These are phyloP conservation scores for Termitomyces sp. DNA, from an alignment of 768 basidiomycete species.

Conservation along the genomic window DNA sequence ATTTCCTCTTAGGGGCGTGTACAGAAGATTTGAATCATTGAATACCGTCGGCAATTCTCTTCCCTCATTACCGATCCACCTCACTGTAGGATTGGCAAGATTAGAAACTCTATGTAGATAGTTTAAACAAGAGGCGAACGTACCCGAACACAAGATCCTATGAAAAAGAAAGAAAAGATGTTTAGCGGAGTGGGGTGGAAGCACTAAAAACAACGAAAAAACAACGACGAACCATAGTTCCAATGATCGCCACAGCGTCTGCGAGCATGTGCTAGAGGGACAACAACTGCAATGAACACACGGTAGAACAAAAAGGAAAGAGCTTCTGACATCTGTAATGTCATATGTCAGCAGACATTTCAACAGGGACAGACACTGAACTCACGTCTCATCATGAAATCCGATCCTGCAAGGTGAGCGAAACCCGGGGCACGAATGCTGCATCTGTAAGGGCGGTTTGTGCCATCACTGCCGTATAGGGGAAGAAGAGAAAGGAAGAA, in stretches of 20 bases:
- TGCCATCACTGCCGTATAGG: conserved; percentile 63
- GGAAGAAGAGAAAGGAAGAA: neutral
- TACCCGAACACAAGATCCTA: conserved; percentile 93
- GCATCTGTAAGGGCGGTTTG: conserved; percentile 95
- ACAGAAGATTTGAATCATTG: neutral
- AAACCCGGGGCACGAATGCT: conserved; percentile 97
- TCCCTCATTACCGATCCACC: conserved; percentile 18
- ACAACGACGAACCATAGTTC: conserved; percentile 78
- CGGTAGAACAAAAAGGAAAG: conserved; percentile 6
- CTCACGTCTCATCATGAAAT: conserved; percentile 97
- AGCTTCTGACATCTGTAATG: conserved; percentile 39
- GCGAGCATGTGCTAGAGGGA: conserved; percentile 75
- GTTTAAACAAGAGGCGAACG: conserved; percentile 28
- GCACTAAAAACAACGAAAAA: conserved; percentile 1
- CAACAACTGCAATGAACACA: conserved; percentile 12
- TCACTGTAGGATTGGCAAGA: conserved; percentile 11
- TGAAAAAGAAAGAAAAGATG: conserved; percentile 1
- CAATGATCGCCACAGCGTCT: conserved; percentile 95
- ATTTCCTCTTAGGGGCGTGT: neutral
- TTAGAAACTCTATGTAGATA: neutral
- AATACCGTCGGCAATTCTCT: neutral
- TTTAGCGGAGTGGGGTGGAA: conserved; percentile 8
- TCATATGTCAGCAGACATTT: conserved; percentile 8
- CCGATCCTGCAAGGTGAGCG: conserved; percentile 91
- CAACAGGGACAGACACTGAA: conserved; percentile 16